Conservation (phyloP, 73 alveolate genomes). For the Blepharisma japonicum region DNA sequence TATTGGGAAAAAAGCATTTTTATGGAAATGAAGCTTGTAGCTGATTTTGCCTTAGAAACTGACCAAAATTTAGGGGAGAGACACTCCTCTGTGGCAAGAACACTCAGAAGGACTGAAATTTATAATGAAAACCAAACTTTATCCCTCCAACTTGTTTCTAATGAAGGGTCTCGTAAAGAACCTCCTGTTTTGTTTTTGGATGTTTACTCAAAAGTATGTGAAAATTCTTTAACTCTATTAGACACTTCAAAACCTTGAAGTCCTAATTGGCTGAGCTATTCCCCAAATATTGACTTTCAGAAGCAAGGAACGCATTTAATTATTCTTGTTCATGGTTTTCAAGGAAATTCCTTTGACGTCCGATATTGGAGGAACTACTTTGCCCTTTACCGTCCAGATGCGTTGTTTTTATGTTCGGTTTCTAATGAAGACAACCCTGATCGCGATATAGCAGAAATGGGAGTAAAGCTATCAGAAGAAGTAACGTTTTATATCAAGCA, state of each 20-base stretch:
- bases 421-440: slow-evolving; percentile 95
- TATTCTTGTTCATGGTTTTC: slow-evolving; percentile 92
- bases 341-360: slow-evolving; percentile 93
- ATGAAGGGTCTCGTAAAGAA: slow-evolving; percentile 42
- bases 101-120: slow-evolving; percentile 42
- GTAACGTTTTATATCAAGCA: slow-evolving; percentile 65
- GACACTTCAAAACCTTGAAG: slow-evolving; percentile 36
- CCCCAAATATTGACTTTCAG: slow-evolving; percentile 74
- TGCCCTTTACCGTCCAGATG: slow-evolving; percentile 85
- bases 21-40: slow-evolving; percentile 38
- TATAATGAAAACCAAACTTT: slow-evolving; percentile 40
- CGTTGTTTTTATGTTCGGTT: slow-evolving; percentile 74
- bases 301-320: slow-evolving; percentile 60
- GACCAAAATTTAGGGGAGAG: slow-evolving; percentile 53
- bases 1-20: slow-evolving; percentile 15
- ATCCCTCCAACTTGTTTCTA: slow-evolving; percentile 43
- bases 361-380: slow-evolving; percentile 83
- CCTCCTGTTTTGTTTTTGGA: slow-evolving; percentile 71
- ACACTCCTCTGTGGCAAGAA: slow-evolving; percentile 47
- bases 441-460: slow-evolving; percentile 89
- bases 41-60: slow-evolving; percentile 48
- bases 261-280: slow-evolving; percentile 80
- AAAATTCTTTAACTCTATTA: slow-evolving; percentile 25
- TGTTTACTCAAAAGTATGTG: slow-evolving; percentile 50
- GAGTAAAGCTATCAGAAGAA: slow-evolving; percentile 86